Percentiles rank a stretch among this genome's conserved stretches.
Conservation (phyloP, 192 early-diverging fungal species). For the Funneliformis geosporum region DNA sequence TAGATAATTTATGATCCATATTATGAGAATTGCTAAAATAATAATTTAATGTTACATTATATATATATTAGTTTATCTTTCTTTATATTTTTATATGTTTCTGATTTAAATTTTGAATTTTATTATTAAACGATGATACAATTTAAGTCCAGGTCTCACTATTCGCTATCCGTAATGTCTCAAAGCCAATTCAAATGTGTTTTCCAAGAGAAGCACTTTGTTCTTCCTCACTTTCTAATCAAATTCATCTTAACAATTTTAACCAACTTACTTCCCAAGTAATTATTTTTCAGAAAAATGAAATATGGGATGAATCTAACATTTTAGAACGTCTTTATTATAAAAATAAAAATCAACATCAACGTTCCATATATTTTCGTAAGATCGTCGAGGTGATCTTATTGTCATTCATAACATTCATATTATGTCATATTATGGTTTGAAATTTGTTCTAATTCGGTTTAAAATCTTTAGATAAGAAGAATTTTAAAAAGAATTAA, state of each 20-base stretch:
- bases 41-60: background rate
- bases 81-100: background rate
- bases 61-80: background rate
- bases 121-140: background rate
- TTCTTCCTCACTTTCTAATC: background rate
- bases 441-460: background rate
- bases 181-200: background rate
- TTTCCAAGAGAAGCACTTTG: background rate
- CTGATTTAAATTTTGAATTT: background rate
- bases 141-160: background rate
- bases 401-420: background rate
- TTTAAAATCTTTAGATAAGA: conserved; percentile 20
- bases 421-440: background rate
- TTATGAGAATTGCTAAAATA: background rate
- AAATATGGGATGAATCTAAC: conserved; percentile 46
- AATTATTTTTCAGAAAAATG: conserved; percentile 36
- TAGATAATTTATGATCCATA: background rate
- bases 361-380: conserved; percentile 42
- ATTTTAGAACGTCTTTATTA: conserved; percentile 49
- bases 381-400: conserved; percentile 44
- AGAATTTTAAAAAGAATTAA: conserved; percentile 30
- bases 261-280: background rate
- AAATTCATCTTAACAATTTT: conserved; percentile 14
- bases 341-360: conserved; percentile 53
- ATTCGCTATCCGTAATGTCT: background rate